Conservation (phyloP, 352 stramenopile species). For the Phytopythium ostracodes region DNA sequence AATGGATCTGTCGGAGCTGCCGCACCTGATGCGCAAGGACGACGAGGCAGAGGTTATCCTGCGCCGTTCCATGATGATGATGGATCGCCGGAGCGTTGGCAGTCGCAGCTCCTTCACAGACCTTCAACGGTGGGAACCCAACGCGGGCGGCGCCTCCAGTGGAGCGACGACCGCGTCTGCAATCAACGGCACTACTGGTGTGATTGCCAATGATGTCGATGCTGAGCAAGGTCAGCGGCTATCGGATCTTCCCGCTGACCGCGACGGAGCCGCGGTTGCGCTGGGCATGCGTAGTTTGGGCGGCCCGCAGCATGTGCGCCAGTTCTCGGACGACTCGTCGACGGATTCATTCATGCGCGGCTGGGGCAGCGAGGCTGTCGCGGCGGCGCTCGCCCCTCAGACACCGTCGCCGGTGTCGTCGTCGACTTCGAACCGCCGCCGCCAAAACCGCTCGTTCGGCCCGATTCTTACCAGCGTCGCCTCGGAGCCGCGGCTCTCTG, state of each 20-base stretch:
- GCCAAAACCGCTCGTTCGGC: background rate
- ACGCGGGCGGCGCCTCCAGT: background rate
- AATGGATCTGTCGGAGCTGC: conserved; percentile 63
- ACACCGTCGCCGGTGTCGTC: conserved; percentile 16
- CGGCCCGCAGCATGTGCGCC: conserved; percentile 3
- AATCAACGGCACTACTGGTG: background rate
- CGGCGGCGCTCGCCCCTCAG: background rate
- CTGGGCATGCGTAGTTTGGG: conserved; percentile 5
- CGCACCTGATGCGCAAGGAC: conserved; percentile 68
- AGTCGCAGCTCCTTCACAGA: conserved; percentile 36
- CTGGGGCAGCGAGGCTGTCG: conserved; percentile 4
- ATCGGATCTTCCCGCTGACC: conserved; percentile 19
- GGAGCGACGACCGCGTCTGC: background rate
- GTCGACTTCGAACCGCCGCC: conserved; percentile 2
- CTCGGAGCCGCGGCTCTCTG: conserved; percentile 15
- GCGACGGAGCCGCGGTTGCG: conserved; percentile 10
- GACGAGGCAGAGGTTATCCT: conserved; percentile 15
- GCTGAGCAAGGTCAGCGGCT: background rate
- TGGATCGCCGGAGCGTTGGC: conserved; percentile 24
- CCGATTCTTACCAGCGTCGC: background rate
- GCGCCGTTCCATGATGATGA: conserved; percentile 4
- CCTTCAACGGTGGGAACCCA: conserved; percentile 31
- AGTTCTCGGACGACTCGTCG: conserved; percentile 19
- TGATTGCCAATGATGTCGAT: background rate
- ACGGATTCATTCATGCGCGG: conserved; percentile 12